Evolutionary conservation across 495 filamentous ascomycete species (phyloP).

Genomic region (Sabuloglossum arenarium): DNA sequence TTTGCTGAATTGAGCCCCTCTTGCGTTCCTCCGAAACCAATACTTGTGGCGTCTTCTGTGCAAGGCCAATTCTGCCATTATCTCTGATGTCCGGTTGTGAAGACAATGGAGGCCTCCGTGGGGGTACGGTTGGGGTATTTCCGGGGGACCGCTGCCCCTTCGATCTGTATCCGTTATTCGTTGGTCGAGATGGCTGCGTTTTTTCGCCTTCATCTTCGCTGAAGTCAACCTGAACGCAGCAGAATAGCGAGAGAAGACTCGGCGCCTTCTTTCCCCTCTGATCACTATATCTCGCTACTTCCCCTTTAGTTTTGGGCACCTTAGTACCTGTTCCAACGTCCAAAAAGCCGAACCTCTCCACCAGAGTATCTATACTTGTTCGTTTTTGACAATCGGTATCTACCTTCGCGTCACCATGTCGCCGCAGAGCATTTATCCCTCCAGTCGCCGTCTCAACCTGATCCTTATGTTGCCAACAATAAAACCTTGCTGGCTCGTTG

Average conservation of each 20-base stretch:
- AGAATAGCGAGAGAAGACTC: background rate
- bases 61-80: background rate
- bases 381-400: conserved; percentile 10
- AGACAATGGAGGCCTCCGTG: background rate
- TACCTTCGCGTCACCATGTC: background rate
- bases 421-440: background rate
- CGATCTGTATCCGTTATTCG: background rate
- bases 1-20: background rate
- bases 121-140: background rate
- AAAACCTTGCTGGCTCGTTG: conserved; percentile 31
- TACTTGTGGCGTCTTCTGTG: background rate
- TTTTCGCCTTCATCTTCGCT: background rate
- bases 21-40: background rate
- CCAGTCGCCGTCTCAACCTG: conserved; percentile 32
- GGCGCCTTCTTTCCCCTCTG: background rate
- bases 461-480: conserved; percentile 90
- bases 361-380: conserved; percentile 63
- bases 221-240: background rate
- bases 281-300: background rate
- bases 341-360: conserved; percentile 56
- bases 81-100: background rate
- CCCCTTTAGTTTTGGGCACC: background rate
- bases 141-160: background rate
- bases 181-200: background rate
- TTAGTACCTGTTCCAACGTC: conserved; percentile 18